A percentile compares a stretch with the other conserved stretches of the same genome.
Evolutionary conservation across 108 stramenopile genomes (phyloP).

Genomic region (Pseudonitzschia delicatissima): DNA sequence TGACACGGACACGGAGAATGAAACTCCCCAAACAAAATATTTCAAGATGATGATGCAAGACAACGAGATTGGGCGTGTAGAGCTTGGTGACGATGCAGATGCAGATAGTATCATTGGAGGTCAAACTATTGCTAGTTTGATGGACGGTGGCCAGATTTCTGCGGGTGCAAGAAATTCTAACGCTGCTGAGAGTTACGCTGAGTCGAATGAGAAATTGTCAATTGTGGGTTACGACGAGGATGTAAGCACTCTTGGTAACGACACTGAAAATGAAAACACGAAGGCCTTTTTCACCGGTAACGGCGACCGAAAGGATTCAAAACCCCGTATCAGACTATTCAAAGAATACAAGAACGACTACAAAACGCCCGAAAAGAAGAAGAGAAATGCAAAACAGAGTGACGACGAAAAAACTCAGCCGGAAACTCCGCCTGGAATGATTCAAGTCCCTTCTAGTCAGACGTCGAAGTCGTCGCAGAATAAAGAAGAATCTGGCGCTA

Average conservation of each 20-base stretch:
- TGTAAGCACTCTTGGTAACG: conserved; percentile 34
- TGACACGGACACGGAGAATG: conserved; percentile 5
- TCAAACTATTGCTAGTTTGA: conserved; percentile 13
- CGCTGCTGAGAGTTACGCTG: too few species aligned
- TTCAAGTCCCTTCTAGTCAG: conserved; percentile 1
- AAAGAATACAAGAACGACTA: conserved; percentile 11
- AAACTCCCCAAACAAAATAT: conserved; percentile 9
- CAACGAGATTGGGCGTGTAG: conserved; percentile 1
- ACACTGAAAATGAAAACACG: conserved; percentile 26
- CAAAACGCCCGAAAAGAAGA: conserved; percentile 14
- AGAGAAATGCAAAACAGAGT: background rate
- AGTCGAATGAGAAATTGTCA: conserved; percentile 12
- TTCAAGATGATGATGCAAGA: conserved; percentile 22
- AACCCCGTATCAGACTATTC: conserved; percentile 11
- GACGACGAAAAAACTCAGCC: background rate
- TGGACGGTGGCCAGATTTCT: background rate
- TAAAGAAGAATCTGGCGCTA: background rate
- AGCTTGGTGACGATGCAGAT: background rate
- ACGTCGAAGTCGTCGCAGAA: background rate
- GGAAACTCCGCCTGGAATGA: conserved; percentile 15
- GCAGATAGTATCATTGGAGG: conserved; percentile 16
- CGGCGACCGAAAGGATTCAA: background rate
- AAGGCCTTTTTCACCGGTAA: conserved; percentile 6
- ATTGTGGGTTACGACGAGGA: conserved; percentile 27
- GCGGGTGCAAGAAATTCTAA: too few species aligned